Evolutionary conservation across 2,329 filamentous ascomycete species (phyloP), one percentile per base, ranked within the genome.

Genomic region (Hypoxylon sp.): DNA sequence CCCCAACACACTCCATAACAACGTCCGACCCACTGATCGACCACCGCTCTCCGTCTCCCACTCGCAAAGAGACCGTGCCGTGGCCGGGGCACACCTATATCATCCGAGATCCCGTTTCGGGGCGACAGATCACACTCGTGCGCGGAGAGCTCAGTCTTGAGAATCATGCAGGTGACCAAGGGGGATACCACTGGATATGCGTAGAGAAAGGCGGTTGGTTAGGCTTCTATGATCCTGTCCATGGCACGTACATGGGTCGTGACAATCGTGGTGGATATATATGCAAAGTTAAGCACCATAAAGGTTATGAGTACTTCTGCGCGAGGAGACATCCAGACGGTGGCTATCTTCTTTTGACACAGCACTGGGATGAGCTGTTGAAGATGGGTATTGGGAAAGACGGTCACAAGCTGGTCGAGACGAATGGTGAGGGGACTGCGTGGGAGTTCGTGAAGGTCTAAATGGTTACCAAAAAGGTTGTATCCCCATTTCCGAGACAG

Each of bases 121-220:
- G 47, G 4, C 53, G 57, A 37, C 57, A 58, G 29, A 53, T 69
- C 17, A 69, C 66, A 11, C 44, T 69, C 5, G 53, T 59, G 5
- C 17, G 53, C 3, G 66, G 66, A 24, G 33, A 62, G 26, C 52
- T 69, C 9, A n/a, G 31, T 3, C 52, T 69, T 2, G 50, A 62
- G 39, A 9, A 46, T n/a, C 47, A 66, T n/a, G 24, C 19, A 6
- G 66, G 66, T 37, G 58, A 66, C 14, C 66, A 61, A 11, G 71
- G 75, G 33, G 73, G 76, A 11, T 75, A 74, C 26, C 78, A 81
- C 50, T 83, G 81, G 81, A 55, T 67, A 19, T 83, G 81, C 55
- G 74, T 79, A 14, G 80, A 81, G 37, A 75, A 70, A 29, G 73
- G 79, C 4, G 78, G 80, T 2, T 82, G 79, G 79, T 67, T 82